Percentiles rank a stretch among this genome's conserved stretches.
phyloP scores from a whole-genome alignment of 1,284 basidiomycete genomes.

The Puccinia polysora region DNA sequence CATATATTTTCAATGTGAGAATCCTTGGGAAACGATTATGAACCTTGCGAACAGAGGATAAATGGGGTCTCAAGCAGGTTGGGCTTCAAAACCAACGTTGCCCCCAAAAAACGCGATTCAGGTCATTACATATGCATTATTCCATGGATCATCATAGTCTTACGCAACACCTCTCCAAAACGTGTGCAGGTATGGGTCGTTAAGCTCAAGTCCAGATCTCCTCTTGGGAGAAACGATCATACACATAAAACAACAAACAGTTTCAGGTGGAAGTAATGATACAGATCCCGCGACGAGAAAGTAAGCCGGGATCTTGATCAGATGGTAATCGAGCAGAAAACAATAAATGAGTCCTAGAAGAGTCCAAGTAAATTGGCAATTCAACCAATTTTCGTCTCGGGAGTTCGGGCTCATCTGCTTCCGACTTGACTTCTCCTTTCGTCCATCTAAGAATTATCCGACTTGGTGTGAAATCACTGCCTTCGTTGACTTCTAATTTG shows the following conservation, averaged over 20 bases:
- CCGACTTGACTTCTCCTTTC: not conserved
- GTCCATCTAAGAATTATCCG: conserved; percentile 25
- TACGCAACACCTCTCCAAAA: too few relatives aligned
- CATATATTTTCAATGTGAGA: too few relatives aligned
- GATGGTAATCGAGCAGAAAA: conserved; percentile 23
- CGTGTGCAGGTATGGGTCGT: too few relatives aligned
- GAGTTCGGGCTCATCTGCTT: not conserved
- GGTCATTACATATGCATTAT: too few relatives aligned
- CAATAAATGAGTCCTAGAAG: conserved; percentile 37
- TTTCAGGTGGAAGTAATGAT: not conserved
- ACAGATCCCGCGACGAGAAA: conserved; percentile 35
- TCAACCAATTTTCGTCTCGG: not conserved
- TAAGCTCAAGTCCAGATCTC: too few relatives aligned
- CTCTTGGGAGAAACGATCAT: not conserved
- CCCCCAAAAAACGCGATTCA: too few relatives aligned
- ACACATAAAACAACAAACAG: not conserved
- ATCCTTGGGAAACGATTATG: too few relatives aligned
- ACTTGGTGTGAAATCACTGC: conserved; percentile 53
- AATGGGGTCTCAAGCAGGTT: too few relatives aligned
- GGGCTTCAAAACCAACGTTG: too few relatives aligned
- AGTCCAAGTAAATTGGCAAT: conserved; percentile 34
- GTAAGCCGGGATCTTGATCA: conserved; percentile 22
- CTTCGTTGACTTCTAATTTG: conserved; percentile 71
- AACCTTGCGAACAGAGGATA: too few relatives aligned
- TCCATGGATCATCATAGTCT: too few relatives aligned